Base-by-base conservation (phyloP, 2,329 filamentous ascomycete species). In the Hypoxylon sp. region DNA sequence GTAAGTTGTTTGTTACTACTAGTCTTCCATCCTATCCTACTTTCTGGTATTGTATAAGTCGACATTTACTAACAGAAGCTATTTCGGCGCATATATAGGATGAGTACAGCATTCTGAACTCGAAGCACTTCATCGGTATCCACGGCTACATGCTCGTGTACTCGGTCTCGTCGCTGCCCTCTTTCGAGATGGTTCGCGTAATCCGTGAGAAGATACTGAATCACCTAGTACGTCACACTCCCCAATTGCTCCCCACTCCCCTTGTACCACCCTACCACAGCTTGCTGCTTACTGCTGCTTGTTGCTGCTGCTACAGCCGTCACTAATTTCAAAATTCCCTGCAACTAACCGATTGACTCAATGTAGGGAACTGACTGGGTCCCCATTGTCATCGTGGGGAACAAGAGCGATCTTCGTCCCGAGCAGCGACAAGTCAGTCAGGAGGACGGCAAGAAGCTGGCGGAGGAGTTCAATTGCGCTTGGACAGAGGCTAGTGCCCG, bases 111-210 rank as follows among this genome's bases (percentile, higher is more conserved):
- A 97, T 97, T 61, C 80, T 99, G 56, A 97, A 97, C 74, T 96
- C 90, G 57, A 97, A 97, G 77, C 93, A 97, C 71, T 97, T 97
- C 67, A 97, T 99, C 71, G 94, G 94, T 58, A 97, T 97, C 62
- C 94, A 99, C 77, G 94, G 94, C 49, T 99, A 97, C 73, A 91
- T 99, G 83, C 88, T 99, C 54, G 93, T 97, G 37, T 99, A 99
- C 75, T 96, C 92, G n/a, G 92, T 99, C 38, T 89, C 90, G 15
- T 96, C 90, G 36, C 86, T 90, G 67, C 89, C 94, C 64, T 96
- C 91, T 7, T 97, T 97, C 68, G 94, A 99, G 71, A 99, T 97
- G 93, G 88, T 96, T 40, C 86, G 90, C 67, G 91, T 97, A 53
- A 96, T 99, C 62, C 82, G 92, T 17, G 93, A 97, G 71, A 99